Conservation (phyloP, 768 basidiomycete species). For the Lentinula detonsa region DNA sequence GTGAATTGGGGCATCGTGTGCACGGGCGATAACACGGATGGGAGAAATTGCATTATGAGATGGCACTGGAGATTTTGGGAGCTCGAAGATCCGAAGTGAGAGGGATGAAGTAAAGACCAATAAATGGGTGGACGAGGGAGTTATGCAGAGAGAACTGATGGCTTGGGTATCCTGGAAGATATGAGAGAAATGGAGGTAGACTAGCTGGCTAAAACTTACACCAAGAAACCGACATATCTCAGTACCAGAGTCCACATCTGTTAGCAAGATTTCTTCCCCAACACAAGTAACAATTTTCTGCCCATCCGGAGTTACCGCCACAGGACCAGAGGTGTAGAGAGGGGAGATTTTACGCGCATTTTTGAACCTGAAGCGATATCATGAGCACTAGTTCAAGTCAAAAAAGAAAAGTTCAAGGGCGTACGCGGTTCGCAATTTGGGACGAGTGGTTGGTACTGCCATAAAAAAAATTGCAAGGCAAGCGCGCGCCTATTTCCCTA, state of each 20-base stretch:
- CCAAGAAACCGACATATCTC: constrained; percentile 79
- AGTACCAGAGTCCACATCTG: constrained; percentile 67
- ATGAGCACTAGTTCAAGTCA: neutral
- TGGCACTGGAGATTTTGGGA: constrained; percentile 46
- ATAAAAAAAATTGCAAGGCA: neutral
- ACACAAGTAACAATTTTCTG: constrained; percentile 79
- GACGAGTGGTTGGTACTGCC: constrained; percentile 18
- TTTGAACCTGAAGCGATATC: constrained; percentile 56
- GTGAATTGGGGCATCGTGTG: constrained; percentile 93
- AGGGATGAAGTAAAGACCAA: constrained; percentile 78
- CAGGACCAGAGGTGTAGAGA: constrained; percentile 84
- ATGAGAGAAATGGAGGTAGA: neutral
- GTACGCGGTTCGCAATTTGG: constrained; percentile 60
- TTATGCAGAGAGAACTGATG: constrained; percentile 79
- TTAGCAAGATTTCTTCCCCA: constrained; percentile 78
- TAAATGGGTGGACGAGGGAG: constrained; percentile 69
- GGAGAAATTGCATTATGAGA: constrained; percentile 54
- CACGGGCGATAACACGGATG: constrained; percentile 68
- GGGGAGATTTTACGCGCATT: constrained; percentile 69
- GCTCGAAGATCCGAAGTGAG: constrained; percentile 76
- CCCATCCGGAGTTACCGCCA: constrained; percentile 76
- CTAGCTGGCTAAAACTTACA: constrained; percentile 42
- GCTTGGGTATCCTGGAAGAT: constrained; percentile 69
- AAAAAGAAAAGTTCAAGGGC: constrained; percentile 16
- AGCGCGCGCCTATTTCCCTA: neutral